A percentile compares a stretch with the other conserved stretches of the same genome.
phyloP scores from a whole-genome alignment of 148 eudicot genomes.

The Polygonum aviculare region DNA sequence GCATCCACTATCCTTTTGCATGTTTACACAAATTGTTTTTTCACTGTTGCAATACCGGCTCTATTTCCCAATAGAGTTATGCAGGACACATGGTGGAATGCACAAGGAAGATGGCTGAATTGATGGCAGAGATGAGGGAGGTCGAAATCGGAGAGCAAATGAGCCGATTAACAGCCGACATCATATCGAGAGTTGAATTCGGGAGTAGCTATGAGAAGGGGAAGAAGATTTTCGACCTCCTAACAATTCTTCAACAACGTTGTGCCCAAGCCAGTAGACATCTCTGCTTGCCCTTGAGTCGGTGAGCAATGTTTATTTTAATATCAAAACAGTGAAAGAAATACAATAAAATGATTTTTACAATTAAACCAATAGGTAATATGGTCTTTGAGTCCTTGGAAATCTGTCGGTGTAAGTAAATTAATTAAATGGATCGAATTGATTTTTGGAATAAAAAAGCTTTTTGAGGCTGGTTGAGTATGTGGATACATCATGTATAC shows the following conservation, averaged over 20 bases:
- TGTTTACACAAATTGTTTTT: no score
- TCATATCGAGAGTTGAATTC: conserved; percentile 76
- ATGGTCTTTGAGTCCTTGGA: no score
- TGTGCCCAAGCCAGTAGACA: conserved; percentile 85
- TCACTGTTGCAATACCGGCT: background rate
- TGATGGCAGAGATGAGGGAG: conserved; percentile 37
- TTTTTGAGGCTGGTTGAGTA: no score
- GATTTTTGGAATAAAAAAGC: no score
- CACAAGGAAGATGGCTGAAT: conserved; percentile 53
- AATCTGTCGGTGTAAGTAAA: no score
- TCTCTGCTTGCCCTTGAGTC: conserved; percentile 79
- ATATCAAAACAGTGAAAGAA: no score
- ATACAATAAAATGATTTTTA: no score
- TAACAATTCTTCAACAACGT: conserved; percentile 49
- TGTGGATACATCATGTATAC: no score
- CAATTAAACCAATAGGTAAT: no score
- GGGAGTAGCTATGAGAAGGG: conserved; percentile 80
- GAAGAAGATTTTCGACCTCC: conserved; percentile 53
- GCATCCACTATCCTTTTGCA: no score
- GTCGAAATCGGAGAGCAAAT: conserved; percentile 78
- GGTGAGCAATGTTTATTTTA: conserved; percentile 26
- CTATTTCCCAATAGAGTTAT: conserved; percentile 43
- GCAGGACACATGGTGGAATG: conserved; percentile 76
- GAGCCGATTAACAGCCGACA: conserved; percentile 67
- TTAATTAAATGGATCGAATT: no score